Evolutionary conservation across 495 filamentous ascomycete species (phyloP).

Genomic region (Annulohypoxylon stygium): DNA sequence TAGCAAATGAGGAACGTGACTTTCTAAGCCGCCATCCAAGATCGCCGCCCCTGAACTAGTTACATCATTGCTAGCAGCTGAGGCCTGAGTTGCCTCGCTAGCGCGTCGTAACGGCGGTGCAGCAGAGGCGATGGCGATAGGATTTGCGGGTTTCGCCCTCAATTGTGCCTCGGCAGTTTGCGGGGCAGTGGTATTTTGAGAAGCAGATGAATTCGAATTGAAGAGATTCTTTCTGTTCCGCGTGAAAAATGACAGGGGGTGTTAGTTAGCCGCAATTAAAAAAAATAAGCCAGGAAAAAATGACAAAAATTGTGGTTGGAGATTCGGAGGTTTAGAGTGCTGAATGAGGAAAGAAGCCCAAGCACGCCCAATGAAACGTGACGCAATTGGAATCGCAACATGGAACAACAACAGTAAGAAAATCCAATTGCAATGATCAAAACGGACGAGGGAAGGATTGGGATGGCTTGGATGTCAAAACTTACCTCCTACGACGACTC

Average conservation of each 20-base stretch:
- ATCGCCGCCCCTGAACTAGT: conserved; percentile 45
- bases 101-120: conserved; percentile 40
- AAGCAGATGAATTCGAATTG: conserved; percentile 46
- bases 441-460: conserved; percentile 11
- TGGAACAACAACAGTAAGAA: conserved; percentile 20
- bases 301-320: conserved; percentile 20
- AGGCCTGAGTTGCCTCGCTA: conserved; percentile 52
- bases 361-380: conserved; percentile 17
- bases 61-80: conserved; percentile 47
- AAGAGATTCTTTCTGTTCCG: conserved; percentile 57
- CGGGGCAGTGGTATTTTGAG: conserved; percentile 43
- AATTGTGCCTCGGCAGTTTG: conserved; percentile 56
- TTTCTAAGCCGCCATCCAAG: conserved; percentile 45
- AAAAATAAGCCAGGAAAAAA: conserved; percentile 21
- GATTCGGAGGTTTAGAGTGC: conserved; percentile 15
- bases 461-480: conserved; percentile 29
- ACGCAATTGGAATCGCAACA: conserved; percentile 33
- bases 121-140: conserved; percentile 49
- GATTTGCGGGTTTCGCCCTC: conserved; percentile 53
- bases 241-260: conserved; percentile 46
- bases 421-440: conserved; percentile 14
- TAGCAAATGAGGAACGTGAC: conserved; percentile 72
- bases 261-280: conserved; percentile 39
- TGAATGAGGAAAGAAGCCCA: conserved; percentile 20
- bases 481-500: conserved; percentile 90